phyloP scores from a whole-genome alignment of 441 rosid species.

The Adansonia rubrostipa region DNA sequence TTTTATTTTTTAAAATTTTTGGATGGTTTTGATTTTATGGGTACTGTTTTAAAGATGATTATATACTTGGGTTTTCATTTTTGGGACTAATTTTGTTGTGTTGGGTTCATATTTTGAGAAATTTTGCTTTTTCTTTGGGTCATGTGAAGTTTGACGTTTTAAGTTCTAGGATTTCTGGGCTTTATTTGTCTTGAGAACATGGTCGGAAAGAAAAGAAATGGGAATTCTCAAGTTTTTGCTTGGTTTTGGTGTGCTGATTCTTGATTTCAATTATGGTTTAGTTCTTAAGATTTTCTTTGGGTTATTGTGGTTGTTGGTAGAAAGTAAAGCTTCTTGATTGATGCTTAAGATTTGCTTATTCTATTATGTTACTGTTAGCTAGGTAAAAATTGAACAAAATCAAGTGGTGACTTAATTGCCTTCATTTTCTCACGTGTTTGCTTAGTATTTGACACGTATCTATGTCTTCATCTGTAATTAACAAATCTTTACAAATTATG shows the following conservation, averaged over 20 bases:
- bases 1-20: not conserved
- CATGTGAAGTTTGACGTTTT: conserved; percentile 15
- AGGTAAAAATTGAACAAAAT: not conserved
- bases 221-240: not conserved
- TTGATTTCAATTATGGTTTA: not conserved
- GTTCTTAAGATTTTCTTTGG: not conserved
- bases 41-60: not conserved
- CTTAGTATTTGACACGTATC: not conserved
- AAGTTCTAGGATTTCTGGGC: not conserved
- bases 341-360: not conserved
- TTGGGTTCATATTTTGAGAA: conserved; percentile 12
- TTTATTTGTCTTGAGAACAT: not conserved
- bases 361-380: not conserved
- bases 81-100: not conserved
- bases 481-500: not conserved
- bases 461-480: not conserved
- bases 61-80: not conserved
- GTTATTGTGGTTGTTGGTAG: not conserved
- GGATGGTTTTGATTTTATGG: not conserved
- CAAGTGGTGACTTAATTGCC: not conserved
- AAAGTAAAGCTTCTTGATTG: not conserved
- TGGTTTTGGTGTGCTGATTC: not conserved
- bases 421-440: not conserved
- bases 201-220: not conserved
- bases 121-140: not conserved